A percentile compares a stretch with the other conserved stretches of the same genome.
Evolutionary conservation across 176 grass and related monocot species (phyloP).

Genomic region (Hordeum vulgare): MorexV3_pseudomolecules_assembly NC_058524.1:242613592-242614091

Average conservation of each 20-base stretch:
- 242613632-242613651: slow-evolving; percentile 61
- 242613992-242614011: slow-evolving; percentile 68
- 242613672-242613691: slow-evolving; percentile 81
- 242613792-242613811: slow-evolving; percentile 71
- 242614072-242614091: slow-evolving; percentile 49
- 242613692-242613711: slow-evolving; percentile 55
- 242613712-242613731: slow-evolving; percentile 56
- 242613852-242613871: slow-evolving; percentile 86
- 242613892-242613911: slow-evolving; percentile 36
- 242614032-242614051: slow-evolving; percentile 54
- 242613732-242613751: slow-evolving; percentile 74
- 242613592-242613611: slow-evolving; percentile 75
- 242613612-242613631: slow-evolving; percentile 79
- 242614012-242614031: slow-evolving; percentile 64
- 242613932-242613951: background rate
- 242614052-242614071: slow-evolving; percentile 61
- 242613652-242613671: slow-evolving; percentile 60
- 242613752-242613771: slow-evolving; percentile 66
- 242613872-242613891: slow-evolving; percentile 72
- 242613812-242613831: slow-evolving; percentile 82
- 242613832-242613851: slow-evolving; percentile 78
- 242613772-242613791: slow-evolving; percentile 51
- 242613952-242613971: slow-evolving; percentile 10
- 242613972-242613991: slow-evolving; percentile 46
- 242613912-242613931: background rate